These are phyloP conservation scores for Vitis rupestris DNA, from an alignment of 164 flowering plant species.

Conservation along the genomic window DNA sequence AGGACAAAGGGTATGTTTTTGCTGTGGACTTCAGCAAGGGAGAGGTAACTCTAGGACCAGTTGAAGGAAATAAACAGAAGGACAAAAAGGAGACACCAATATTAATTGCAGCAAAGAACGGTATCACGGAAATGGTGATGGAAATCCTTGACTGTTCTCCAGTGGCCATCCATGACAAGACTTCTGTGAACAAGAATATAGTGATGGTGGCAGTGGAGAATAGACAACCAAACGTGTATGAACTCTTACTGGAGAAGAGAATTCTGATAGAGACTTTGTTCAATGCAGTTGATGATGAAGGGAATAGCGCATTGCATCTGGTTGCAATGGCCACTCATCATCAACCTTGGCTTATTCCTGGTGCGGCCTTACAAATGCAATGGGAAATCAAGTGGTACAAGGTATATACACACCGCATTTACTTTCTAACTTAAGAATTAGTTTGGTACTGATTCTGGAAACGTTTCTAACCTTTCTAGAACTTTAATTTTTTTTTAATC, in stretches of 20 bases:
- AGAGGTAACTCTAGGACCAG: neutral
- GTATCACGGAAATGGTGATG: constrained; percentile 20
- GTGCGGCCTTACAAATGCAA: neutral
- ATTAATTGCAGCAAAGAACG: constrained; percentile 20
- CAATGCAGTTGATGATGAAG: constrained; percentile 9
- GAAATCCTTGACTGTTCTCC: constrained; percentile 17
- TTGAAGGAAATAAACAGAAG: no score
- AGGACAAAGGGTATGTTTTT: no score
- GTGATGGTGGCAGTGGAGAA: constrained; percentile 21
- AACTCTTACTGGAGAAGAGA: neutral
- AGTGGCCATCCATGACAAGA: constrained; percentile 16
- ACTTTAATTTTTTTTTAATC: no score
- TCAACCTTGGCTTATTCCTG: constrained; percentile 17
- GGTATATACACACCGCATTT: no score
- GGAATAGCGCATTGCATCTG: constrained; percentile 13
- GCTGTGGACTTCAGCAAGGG: neutral
- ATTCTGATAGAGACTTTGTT: neutral
- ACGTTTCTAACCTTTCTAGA: no score
- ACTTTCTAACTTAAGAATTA: no score
- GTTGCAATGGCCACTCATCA: constrained; percentile 3
- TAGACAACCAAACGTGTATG: constrained; percentile 4
- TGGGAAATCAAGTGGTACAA: no score
- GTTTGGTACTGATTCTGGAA: no score
- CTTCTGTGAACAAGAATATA: constrained; percentile 6
- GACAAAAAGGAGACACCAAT: constrained; percentile 6